Evolutionary conservation across 108 stramenopile genomes (phyloP).

Genomic region (Fragilaria radians): DNA sequence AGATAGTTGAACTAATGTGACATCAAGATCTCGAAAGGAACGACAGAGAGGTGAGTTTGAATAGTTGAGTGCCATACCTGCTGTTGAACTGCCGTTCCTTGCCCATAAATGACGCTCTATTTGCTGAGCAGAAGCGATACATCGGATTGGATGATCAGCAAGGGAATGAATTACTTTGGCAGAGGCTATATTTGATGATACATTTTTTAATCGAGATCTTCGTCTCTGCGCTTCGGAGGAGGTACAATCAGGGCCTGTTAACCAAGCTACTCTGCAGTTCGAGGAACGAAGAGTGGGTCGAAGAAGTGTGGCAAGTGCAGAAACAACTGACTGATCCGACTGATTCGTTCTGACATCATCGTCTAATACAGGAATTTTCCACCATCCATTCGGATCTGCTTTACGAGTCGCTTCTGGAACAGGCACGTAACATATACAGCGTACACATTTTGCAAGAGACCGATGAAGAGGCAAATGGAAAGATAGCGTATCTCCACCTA

Average conservation of each 20-base stretch:
- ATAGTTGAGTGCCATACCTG: slow-evolving; percentile 84
- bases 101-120: slow-evolving; percentile 86
- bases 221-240: slow-evolving; percentile 71
- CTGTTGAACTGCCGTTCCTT: slow-evolving; percentile 73
- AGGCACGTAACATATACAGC: slow-evolving; percentile 57
- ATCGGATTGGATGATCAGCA: slow-evolving; percentile 83
- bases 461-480: slow-evolving; percentile 87
- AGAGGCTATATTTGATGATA: slow-evolving; percentile 73
- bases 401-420: slow-evolving; percentile 53
- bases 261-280: slow-evolving; percentile 84
- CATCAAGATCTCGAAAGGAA: slow-evolving; percentile 76
- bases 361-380: slow-evolving; percentile 80
- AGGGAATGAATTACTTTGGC: slow-evolving; percentile 83
- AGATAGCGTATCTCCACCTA: slow-evolving; percentile 75
- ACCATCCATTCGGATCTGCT: slow-evolving; percentile 54
- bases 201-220: slow-evolving; percentile 51
- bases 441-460: slow-evolving; percentile 68
- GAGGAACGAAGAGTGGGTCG: slow-evolving; percentile 62
- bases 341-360: slow-evolving; percentile 20
- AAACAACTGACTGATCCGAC: slow-evolving; percentile 16
- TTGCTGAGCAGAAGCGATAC: slow-evolving; percentile 79
- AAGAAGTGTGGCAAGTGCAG: slow-evolving; percentile 51
- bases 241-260: slow-evolving; percentile 77
- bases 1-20: slow-evolving; percentile 79
- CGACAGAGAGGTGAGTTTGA: slow-evolving; percentile 76